Evolutionary conservation across 495 filamentous ascomycete species (phyloP), one percentile per base, ranked within the genome.

Genomic region (Daldinia childiae): DNA sequence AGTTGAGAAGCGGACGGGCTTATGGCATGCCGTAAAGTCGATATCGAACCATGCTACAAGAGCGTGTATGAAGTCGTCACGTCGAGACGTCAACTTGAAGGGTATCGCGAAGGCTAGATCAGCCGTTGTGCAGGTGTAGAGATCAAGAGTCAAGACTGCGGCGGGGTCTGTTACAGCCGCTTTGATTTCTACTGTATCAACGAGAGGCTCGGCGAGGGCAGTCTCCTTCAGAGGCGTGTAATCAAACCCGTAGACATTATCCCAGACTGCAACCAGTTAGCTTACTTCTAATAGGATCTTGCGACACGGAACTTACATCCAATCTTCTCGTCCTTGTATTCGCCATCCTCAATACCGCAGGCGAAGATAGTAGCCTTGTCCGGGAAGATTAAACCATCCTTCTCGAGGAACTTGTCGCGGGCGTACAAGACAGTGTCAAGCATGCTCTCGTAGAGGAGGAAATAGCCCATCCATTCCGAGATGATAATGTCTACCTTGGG

Each of bases 11-110:
- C 83, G 83, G 76, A 94, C 89, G 9, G 91, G 90, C 83, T 93
- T 92, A 81, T 94, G 93, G 85, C 95, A 98, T 32, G 93, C 93
- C 38, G 92, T 92, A 82, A 99, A 99, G 68, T 97, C 94, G 72
- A 97, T 98, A 78, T 99, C 95, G 84, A 99, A 99, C 93, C 96
- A 98, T 34, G 97, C 91, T 56, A 99, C 96, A 39, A 99, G 85
- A 24, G 93, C 95, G 79, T 99, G 96, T 66, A 99, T 87, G 81
- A 93, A 97, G 81, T 98, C 96, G 74, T 89, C 90, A 58, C 93
- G 89, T 77, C 90, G 89, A 56, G 88, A 89, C 8, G 83, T 82
- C 19, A 99, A 88, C 65, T 84, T 83, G 76, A 91, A 93, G 27
- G 86, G 85, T 52, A 83, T 82, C 62, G 80, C 82, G 80, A 93